Conservation (phyloP, 176 grass and related monocot species). For the Bonia amplexicaulis region DNA sequence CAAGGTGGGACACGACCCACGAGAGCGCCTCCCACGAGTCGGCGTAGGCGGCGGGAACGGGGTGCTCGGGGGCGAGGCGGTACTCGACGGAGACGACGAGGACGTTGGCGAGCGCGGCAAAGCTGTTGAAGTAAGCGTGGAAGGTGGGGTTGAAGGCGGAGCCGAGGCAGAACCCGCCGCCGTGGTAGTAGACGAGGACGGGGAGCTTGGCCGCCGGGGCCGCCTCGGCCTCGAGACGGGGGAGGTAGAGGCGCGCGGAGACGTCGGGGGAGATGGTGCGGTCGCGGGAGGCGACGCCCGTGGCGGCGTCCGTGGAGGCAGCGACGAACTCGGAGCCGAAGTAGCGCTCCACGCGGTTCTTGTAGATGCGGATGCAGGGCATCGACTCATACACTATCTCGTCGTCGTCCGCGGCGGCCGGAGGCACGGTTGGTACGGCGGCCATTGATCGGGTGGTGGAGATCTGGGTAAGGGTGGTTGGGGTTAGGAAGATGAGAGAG, state of each 20-base stretch:
- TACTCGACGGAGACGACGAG: slow-evolving; percentile 71
- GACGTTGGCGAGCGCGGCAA: slow-evolving; percentile 31
- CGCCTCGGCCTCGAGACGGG: neutral
- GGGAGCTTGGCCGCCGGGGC: slow-evolving; percentile 29
- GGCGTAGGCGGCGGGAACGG: slow-evolving; percentile 42
- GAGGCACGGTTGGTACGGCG: slow-evolving; percentile 12
- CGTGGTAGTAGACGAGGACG: slow-evolving; percentile 57
- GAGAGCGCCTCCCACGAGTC: slow-evolving; percentile 60
- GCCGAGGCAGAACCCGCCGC: slow-evolving; percentile 62
- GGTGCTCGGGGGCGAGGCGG: slow-evolving; percentile 80
- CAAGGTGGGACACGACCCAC: slow-evolving; percentile 53
- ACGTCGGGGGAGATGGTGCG: slow-evolving; percentile 39
- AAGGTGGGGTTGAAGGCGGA: slow-evolving; percentile 63
- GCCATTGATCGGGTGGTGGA: slow-evolving; percentile 30
- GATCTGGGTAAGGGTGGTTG: slow-evolving; percentile 24
- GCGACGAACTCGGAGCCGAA: slow-evolving; percentile 50
- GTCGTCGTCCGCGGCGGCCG: slow-evolving; percentile 30
- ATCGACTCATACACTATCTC: slow-evolving; percentile 52
- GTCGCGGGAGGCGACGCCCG: slow-evolving; percentile 54
- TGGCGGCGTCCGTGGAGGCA: slow-evolving; percentile 36
- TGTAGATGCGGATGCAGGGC: slow-evolving; percentile 55
- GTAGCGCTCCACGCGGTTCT: slow-evolving; percentile 52
- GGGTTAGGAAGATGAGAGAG: neutral
- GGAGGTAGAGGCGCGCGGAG: slow-evolving; percentile 62
- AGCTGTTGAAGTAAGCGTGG: slow-evolving; percentile 51